Percentiles rank a stretch among this genome's conserved stretches.
These are phyloP conservation scores for Pythium apleroticum DNA, from an alignment of 352 stramenopile species.

Conservation along the genomic window DNA sequence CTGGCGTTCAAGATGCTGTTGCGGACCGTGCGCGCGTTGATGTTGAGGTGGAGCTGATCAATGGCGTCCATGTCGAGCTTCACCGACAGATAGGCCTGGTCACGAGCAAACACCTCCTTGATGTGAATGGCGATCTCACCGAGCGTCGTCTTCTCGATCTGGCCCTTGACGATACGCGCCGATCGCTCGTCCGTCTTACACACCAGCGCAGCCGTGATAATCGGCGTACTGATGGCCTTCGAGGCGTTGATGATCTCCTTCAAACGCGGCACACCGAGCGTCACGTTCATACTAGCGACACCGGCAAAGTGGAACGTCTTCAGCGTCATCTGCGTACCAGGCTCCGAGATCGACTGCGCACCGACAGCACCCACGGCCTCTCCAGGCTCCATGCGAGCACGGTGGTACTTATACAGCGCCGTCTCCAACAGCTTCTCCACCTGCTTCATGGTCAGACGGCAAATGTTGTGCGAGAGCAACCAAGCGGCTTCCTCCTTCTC, in stretches of 20 bases:
- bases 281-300: slow-evolving; percentile 99
- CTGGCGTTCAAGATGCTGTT: slow-evolving; percentile 90
- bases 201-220: slow-evolving; percentile 98
- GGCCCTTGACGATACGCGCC: slow-evolving; percentile 97
- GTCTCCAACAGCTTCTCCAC: slow-evolving; percentile 76
- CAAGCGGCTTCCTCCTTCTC: slow-evolving; percentile 78
- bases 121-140: slow-evolving; percentile 96
- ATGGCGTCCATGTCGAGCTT: slow-evolving; percentile 97
- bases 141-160: slow-evolving; percentile 99
- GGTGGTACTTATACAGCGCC: slow-evolving; percentile 86
- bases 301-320: slow-evolving; percentile 99
- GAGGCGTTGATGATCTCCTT: slow-evolving; percentile 97
- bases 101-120: slow-evolving; percentile 96
- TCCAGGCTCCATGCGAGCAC: slow-evolving; percentile 91
- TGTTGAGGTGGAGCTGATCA: slow-evolving; percentile 95
- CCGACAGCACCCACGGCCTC: slow-evolving; percentile 97
- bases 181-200: slow-evolving; percentile 96
- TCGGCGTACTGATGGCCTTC: slow-evolving; percentile 98
- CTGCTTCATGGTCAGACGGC: slow-evolving; percentile 84
- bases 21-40: slow-evolving; percentile 91
- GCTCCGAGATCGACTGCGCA: slow-evolving; percentile 97
- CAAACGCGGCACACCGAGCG: slow-evolving; percentile 98
- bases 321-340: slow-evolving; percentile 95
- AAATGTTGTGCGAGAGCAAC: slow-evolving; percentile 90
- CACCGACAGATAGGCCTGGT: slow-evolving; percentile 96